Percentiles rank a stretch among this genome's conserved stretches.
These are phyloP conservation scores for Candida gorgasii DNA, from an alignment of 805 yeast species.

Conservation along the genomic window DNA sequence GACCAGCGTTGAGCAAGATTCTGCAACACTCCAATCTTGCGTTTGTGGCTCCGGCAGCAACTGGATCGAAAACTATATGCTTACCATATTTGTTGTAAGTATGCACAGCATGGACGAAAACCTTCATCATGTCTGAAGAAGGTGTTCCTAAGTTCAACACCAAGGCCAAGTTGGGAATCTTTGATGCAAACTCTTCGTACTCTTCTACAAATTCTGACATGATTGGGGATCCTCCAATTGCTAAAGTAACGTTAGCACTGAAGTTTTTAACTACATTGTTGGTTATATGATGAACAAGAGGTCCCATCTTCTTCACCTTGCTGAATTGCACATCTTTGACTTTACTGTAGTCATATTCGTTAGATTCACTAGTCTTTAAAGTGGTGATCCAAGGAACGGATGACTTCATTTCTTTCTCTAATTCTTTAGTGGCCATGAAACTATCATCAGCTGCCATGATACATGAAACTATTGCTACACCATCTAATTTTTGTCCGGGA, in stretches of 20 bases:
- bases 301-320: conserved; percentile 35
- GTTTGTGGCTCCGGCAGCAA: conserved; percentile 84
- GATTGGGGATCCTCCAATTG: conserved; percentile 83
- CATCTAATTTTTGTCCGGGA: conserved; percentile 57
- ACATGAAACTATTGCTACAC: conserved; percentile 88
- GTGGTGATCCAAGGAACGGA: conserved; percentile 9
- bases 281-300: conserved; percentile 85
- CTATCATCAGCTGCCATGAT: conserved; percentile 69
- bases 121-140: conserved; percentile 40
- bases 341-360: background rate
- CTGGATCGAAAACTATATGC: conserved; percentile 85
- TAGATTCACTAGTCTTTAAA: background rate
- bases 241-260: conserved; percentile 82
- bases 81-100: conserved; percentile 57
- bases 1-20: conserved; percentile 55
- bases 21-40: conserved; percentile 53
- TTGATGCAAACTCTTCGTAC: conserved; percentile 59
- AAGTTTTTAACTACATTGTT: conserved; percentile 86
- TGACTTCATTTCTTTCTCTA: conserved; percentile 27
- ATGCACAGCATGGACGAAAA: conserved; percentile 51
- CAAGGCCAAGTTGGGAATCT: conserved; percentile 52
- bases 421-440: conserved; percentile 45
- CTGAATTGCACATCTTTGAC: conserved; percentile 8
- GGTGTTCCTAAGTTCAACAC: conserved; percentile 80
- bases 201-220: conserved; percentile 79